These are phyloP conservation scores for Tolypocladium pustulatum DNA, from an alignment of 2,329 filamentous ascomycete species.

Conservation along the genomic window DNA sequence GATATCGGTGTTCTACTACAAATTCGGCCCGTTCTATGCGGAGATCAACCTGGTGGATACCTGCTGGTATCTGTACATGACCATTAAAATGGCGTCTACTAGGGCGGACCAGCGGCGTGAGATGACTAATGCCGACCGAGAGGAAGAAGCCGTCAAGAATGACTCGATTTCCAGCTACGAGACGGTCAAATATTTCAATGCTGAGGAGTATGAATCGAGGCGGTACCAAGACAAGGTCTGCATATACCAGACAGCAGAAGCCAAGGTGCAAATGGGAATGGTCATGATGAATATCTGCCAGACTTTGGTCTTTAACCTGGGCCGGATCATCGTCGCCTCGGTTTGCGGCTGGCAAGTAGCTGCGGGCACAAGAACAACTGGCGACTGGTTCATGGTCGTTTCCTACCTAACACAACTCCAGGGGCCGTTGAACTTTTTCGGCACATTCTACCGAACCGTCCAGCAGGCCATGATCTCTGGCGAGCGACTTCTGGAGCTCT, in stretches of 20 bases:
- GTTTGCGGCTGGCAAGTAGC: slow-evolving; percentile 71
- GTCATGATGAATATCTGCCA: slow-evolving; percentile 75
- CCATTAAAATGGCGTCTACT: slow-evolving; percentile 90
- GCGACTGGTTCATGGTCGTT: slow-evolving; percentile 62
- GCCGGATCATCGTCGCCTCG: slow-evolving; percentile 60
- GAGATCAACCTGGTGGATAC: slow-evolving; percentile 83
- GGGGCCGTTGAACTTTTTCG: slow-evolving; percentile 76
- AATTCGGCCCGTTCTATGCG: slow-evolving; percentile 62
- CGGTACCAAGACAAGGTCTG: slow-evolving; percentile 62
- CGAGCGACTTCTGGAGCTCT: slow-evolving; percentile 86
- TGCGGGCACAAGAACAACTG: slow-evolving; percentile 51
- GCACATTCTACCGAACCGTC: slow-evolving; percentile 90
- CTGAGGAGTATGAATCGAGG: slow-evolving; percentile 67
- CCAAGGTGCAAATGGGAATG: slow-evolving; percentile 64
- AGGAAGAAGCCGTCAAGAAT: slow-evolving; percentile 96
- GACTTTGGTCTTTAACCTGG: slow-evolving; percentile 69
- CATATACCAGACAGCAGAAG: slow-evolving; percentile 64
- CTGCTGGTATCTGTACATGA: slow-evolving; percentile 94
- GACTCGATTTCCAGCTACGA: slow-evolving; percentile 99
- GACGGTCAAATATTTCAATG: slow-evolving; percentile 86
- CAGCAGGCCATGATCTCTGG: slow-evolving; percentile 97
- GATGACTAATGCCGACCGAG: slow-evolving; percentile 90
- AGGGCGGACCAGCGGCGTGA: slow-evolving; percentile 80
- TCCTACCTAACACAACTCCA: slow-evolving; percentile 75
- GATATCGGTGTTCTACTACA: slow-evolving; percentile 62